Evolutionary conservation across 176 grass and related monocot species (phyloP).

Genomic region (Leersia perrieri): DNA sequence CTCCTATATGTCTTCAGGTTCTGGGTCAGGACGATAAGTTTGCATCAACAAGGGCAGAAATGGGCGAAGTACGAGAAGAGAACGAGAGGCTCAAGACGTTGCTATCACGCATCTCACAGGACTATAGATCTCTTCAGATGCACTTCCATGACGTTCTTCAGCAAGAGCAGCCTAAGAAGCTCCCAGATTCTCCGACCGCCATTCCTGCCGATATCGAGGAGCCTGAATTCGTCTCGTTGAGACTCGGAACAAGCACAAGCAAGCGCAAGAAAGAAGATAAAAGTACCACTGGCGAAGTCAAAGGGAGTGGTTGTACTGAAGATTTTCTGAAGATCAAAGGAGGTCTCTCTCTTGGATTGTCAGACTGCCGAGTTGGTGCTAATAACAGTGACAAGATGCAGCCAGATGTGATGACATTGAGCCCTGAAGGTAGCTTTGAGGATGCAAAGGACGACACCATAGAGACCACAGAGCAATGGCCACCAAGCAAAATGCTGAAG

Average conservation of each 20-base stretch:
- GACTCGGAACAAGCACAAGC: conserved; percentile 46
- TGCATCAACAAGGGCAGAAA: conserved; percentile 64
- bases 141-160: conserved; percentile 53
- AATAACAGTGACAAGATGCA: conserved; percentile 22
- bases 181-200: neutral
- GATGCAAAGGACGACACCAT: conserved; percentile 30
- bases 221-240: conserved; percentile 43
- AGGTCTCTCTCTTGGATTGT: conserved; percentile 49
- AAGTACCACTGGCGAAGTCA: neutral
- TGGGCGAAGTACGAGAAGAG: conserved; percentile 76
- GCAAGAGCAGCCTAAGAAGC: conserved; percentile 32
- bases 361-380: conserved; percentile 35
- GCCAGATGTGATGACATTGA: conserved; percentile 37
- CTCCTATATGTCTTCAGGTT: conserved; percentile 12
- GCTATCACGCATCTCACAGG: conserved; percentile 47
- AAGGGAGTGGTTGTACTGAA: conserved; percentile 4
- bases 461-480: conserved; percentile 40
- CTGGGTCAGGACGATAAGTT: conserved; percentile 49
- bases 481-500: conserved; percentile 47
- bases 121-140: conserved; percentile 65
- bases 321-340: conserved; percentile 26
- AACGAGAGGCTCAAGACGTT: conserved; percentile 70
- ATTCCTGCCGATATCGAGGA: conserved; percentile 19
- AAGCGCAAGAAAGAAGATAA: conserved; percentile 43
- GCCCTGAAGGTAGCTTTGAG: conserved; percentile 59